phyloP scores from a whole-genome alignment of 306 rosid genomes.

The Nissolia schottii region DNA sequence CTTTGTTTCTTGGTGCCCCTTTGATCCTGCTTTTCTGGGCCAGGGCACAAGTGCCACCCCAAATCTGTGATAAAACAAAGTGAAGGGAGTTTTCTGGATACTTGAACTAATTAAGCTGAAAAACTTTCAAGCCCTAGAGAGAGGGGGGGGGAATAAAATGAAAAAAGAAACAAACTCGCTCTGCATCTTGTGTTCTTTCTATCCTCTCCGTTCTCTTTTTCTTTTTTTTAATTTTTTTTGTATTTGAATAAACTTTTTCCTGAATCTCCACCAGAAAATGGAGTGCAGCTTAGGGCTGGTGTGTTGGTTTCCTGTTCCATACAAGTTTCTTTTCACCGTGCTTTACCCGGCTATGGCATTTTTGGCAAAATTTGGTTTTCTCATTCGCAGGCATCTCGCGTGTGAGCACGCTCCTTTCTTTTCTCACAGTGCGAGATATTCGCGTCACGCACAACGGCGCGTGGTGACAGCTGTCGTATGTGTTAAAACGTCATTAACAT shows the following conservation, averaged over 20 bases:
- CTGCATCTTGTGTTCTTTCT: conserved; percentile 1
- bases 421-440: accelerated
- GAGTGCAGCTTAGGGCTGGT: conserved; percentile 50
- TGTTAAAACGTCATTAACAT: neutral
- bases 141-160: neutral
- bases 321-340: conserved; percentile 32
- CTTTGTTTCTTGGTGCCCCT: conserved; percentile 24
- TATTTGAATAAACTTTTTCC: no score
- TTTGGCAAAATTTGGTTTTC: neutral
- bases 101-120: neutral
- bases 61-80: conserved; percentile 52
- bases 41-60: conserved; percentile 49
- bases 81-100: conserved; percentile 31
- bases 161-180: neutral
- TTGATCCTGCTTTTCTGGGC: conserved; percentile 53
- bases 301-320: conserved; percentile 52
- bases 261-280: conserved; percentile 39
- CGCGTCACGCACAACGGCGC: neutral
- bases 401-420: neutral
- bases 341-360: neutral
- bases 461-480: conserved; percentile 27
- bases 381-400: neutral
- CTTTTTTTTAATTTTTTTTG: no score
- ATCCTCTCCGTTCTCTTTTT: conserved; percentile 25
- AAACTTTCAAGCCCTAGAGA: conserved; percentile 42